These are phyloP conservation scores for Sutorius eximius DNA, from an alignment of 1,284 basidiomycete genomes.

Conservation along the genomic window DNA sequence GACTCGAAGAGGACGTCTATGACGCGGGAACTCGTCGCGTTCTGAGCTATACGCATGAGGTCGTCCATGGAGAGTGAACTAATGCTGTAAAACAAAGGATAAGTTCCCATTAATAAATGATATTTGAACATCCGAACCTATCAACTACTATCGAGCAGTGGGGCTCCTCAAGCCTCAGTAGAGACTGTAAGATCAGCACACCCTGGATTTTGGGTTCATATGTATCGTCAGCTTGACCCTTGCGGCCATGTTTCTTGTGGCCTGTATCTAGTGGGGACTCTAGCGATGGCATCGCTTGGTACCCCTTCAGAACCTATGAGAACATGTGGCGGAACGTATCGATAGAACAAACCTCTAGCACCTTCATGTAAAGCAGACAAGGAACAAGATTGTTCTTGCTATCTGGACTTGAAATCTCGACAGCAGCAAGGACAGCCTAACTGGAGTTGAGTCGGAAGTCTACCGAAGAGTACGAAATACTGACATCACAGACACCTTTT, in stretches of 20 bases:
- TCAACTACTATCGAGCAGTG: constrained; percentile 66
- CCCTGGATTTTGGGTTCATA: constrained; percentile 80
- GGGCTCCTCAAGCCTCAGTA: constrained; percentile 67
- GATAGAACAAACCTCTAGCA: constrained; percentile 47
- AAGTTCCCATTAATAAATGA: constrained; percentile 9
- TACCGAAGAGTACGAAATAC: constrained; percentile 8
- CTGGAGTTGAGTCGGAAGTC: constrained; percentile 1
- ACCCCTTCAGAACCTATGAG: constrained; percentile 37
- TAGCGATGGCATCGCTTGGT: constrained; percentile 21
- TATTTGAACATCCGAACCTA: constrained; percentile 47
- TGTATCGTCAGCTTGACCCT: constrained; percentile 32
- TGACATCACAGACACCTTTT: constrained; percentile 49
- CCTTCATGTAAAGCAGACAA: constrained; percentile 64
- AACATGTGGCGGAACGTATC: not conserved
- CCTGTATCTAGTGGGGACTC: constrained; percentile 11
- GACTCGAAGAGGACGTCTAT: constrained; percentile 79
- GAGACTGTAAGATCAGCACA: constrained; percentile 78
- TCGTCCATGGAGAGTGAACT: constrained; percentile 57
- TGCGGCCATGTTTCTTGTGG: constrained; percentile 19
- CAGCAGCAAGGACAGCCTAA: constrained; percentile 61
- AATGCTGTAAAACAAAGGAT: constrained; percentile 46
- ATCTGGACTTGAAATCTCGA: constrained; percentile 52
- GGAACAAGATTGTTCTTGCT: constrained; percentile 54
- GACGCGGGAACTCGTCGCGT: constrained; percentile 77
- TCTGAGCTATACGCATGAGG: constrained; percentile 66